A percentile compares a stretch with the other conserved stretches of the same genome.
These are phyloP conservation scores for Zygosaccharomyces bailii DNA, from an alignment of 805 yeast species.

Conservation along the genomic window DNA sequence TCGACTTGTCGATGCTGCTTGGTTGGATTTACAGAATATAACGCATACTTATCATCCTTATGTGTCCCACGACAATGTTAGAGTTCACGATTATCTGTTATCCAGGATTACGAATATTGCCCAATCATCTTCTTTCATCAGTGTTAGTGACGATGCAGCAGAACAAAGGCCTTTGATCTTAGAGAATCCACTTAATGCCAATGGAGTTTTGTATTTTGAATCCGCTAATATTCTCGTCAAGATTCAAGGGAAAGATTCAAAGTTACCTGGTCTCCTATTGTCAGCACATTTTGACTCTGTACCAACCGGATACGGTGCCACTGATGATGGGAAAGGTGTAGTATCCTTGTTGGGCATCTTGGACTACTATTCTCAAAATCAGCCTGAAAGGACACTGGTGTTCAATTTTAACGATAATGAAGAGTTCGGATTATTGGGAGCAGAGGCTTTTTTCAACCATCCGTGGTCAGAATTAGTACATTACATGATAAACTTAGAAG, in stretches of 20 bases:
- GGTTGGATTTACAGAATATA: conserved; percentile 71
- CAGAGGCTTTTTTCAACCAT: conserved; percentile 66
- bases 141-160: conserved; percentile 39
- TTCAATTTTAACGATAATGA: conserved; percentile 89
- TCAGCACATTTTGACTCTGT: conserved; percentile 91
- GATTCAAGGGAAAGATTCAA: conserved; percentile 57
- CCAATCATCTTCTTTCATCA: conserved; percentile 24
- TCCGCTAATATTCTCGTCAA: conserved; percentile 77
- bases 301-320: conserved; percentile 81
- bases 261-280: conserved; percentile 63
- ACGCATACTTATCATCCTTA: conserved; percentile 73
- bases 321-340: conserved; percentile 90
- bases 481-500: conserved; percentile 79
- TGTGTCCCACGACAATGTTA: conserved; percentile 70
- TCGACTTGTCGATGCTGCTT: conserved; percentile 40
- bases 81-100: conserved; percentile 64
- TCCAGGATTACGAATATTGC: conserved; percentile 41
- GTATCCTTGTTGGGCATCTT: conserved; percentile 75
- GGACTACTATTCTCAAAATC: conserved; percentile 43
- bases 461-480: conserved; percentile 62
- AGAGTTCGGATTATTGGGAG: conserved; percentile 84
- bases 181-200: conserved; percentile 46
- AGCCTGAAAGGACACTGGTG: conserved; percentile 68
- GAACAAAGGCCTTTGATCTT: conserved; percentile 43
- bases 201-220: conserved; percentile 69